Evolutionary conservation across 148 eudicot species (phyloP), one percentile per base, ranked within the genome.

Genomic region (Camellia lanceoleosa): DNA sequence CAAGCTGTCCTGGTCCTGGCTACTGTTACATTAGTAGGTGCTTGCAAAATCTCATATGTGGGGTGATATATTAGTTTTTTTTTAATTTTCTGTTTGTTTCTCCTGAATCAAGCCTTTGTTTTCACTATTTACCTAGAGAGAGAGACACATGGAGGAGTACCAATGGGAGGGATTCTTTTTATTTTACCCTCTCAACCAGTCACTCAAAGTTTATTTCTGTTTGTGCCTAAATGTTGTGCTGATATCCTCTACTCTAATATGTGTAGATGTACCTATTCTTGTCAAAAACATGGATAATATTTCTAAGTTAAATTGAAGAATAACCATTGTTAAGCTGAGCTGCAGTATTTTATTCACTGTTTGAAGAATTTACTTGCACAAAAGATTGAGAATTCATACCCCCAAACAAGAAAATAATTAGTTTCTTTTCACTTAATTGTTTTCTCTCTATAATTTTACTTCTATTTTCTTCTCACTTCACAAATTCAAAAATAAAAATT

Each of bases 161-260:
- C 55, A 60, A 19, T 43, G 78, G 67, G 78, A 44, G 68, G 68
- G 68, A 56, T 72, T 72, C 30, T 62, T n/a, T 75, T 75, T 75
- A 20, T 20, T 59, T 44, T 20, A 60, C 68, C 42, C 78, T 75
- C 65, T 19, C 68, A 18, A 43, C 42, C 5, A 44, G 67, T 42
- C 15, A 43, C n/a, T 47, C 15, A 60, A n/a, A n/a, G 5, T 15
- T 18, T 43, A n/a, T 16, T 18, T 12, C 8, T 16, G 5, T 60
- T 75, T 62, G 16, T 61, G 61, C 42, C 59, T 5, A 9, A 38
- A 56, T 12, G 9, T 16, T 18, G 1, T 5, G 2, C 20, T 10
- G 0, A 58, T 60, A 74, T 42, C 63, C 47, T 16, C 56, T 30
- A 38, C 46, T 14, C 1, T 54, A 60, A 15, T 5, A 12, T 43